These are phyloP conservation scores for Groenewaldozyma tartarivorans DNA, from an alignment of 805 yeast species.

Conservation along the genomic window DNA sequence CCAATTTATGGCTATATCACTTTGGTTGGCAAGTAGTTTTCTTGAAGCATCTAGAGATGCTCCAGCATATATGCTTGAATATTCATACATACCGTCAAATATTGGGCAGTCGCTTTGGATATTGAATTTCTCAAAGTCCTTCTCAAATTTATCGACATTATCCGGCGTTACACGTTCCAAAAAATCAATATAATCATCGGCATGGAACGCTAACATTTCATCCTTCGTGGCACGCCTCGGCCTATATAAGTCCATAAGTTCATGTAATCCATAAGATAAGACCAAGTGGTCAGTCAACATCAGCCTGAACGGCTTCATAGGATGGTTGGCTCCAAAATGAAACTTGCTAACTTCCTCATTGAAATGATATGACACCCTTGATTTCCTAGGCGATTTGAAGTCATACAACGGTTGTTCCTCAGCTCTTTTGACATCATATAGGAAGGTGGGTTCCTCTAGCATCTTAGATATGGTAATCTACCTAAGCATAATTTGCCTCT, in stretches of 20 bases:
- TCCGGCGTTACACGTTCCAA: conserved; percentile 71
- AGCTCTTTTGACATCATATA: conserved; percentile 33
- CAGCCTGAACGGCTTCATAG: conserved; percentile 96
- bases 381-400: conserved; percentile 24
- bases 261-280: conserved; percentile 73
- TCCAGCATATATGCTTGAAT: conserved; percentile 77
- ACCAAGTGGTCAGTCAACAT: conserved; percentile 92
- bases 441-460: conserved; percentile 28
- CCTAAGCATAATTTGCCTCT: conserved; percentile 3
- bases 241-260: conserved; percentile 79
- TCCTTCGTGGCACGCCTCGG: conserved; percentile 76
- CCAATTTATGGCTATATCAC: conserved; percentile 88
- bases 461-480: too few species aligned
- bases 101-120: conserved; percentile 94
- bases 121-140: conserved; percentile 58
- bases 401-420: conserved; percentile 41
- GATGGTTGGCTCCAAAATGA: conserved; percentile 90
- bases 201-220: conserved; percentile 74
- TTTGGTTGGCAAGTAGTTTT: conserved; percentile 66
- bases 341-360: conserved; percentile 71
- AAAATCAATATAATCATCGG: conserved; percentile 78
- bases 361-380: conserved; percentile 74
- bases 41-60: conserved; percentile 89
- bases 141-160: conserved; percentile 42
- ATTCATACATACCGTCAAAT: conserved; percentile 90